These are phyloP conservation scores for Talaromyces sp. DNA, from an alignment of 2,329 filamentous ascomycete genomes.

Conservation along the genomic window DNA sequence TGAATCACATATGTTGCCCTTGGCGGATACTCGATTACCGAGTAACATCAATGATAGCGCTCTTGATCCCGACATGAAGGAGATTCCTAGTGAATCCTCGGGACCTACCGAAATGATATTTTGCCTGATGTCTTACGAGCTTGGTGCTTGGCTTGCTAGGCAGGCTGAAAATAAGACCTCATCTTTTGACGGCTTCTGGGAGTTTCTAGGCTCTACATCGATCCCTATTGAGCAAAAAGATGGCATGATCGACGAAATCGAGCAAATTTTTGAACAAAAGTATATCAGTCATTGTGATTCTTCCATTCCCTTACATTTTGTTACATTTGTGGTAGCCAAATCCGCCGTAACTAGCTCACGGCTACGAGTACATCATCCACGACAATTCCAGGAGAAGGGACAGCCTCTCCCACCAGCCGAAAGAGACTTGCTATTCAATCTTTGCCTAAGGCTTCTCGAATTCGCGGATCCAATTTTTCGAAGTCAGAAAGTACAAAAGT, in stretches of 20 bases:
- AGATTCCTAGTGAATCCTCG: slow-evolving; percentile 39
- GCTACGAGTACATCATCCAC: slow-evolving; percentile 46
- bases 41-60: slow-evolving; percentile 43
- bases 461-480: slow-evolving; percentile 26
- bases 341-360: slow-evolving; percentile 44
- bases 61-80: slow-evolving; percentile 42
- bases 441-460: slow-evolving; percentile 35
- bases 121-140: slow-evolving; percentile 32
- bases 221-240: slow-evolving; percentile 25
- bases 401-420: slow-evolving; percentile 21
- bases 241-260: slow-evolving; percentile 33
- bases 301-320: slow-evolving; percentile 43
- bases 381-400: slow-evolving; percentile 27
- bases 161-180: slow-evolving; percentile 19
- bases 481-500: slow-evolving; percentile 39
- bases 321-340: slow-evolving; percentile 44
- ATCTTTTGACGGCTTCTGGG: slow-evolving; percentile 22
- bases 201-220: slow-evolving; percentile 22
- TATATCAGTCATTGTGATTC: slow-evolving; percentile 38
- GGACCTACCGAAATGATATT: slow-evolving; percentile 49
- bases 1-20: slow-evolving; percentile 51
- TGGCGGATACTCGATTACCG: slow-evolving; percentile 29
- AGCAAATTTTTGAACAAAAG: slow-evolving; percentile 34
- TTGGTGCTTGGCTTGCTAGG: slow-evolving; percentile 29
- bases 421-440: slow-evolving; percentile 28